Conservation (phyloP, 768 basidiomycete species). For the Boletus bicolor region DNA sequence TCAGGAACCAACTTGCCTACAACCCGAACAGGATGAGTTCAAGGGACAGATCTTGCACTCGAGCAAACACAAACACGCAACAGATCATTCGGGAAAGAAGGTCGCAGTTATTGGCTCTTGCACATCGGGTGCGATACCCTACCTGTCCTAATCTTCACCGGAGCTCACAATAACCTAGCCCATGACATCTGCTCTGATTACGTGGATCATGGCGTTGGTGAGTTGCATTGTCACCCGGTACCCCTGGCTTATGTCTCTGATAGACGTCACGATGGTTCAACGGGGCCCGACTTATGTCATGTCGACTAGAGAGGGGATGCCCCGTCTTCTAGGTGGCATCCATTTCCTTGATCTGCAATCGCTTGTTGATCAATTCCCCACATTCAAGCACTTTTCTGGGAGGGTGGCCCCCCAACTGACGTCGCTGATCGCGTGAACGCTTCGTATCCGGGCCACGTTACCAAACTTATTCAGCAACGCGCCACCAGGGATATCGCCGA, state of each 20-base stretch:
- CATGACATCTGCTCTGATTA: conserved; percentile 52
- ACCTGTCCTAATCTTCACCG: not conserved
- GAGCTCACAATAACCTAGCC: conserved; percentile 24
- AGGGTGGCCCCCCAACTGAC: conserved; percentile 46
- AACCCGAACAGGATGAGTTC: conserved; percentile 46
- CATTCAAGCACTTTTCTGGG: conserved; percentile 37
- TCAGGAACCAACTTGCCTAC: not conserved
- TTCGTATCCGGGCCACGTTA: conserved; percentile 40
- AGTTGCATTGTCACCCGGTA: conserved; percentile 7
- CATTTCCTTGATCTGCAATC: conserved; percentile 13
- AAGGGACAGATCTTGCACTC: conserved; percentile 65
- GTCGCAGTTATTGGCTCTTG: conserved; percentile 67
- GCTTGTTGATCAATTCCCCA: not conserved
- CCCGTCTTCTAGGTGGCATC: conserved; percentile 19
- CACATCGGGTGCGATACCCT: conserved; percentile 48
- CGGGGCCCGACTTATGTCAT: conserved; percentile 54
- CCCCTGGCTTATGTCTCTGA: not conserved
- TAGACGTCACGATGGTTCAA: conserved; percentile 49
- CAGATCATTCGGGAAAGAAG: conserved; percentile 63
- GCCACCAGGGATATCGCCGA: conserved; percentile 45
- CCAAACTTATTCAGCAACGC: conserved; percentile 34
- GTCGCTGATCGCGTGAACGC: conserved; percentile 53
- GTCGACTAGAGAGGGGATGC: conserved; percentile 40
- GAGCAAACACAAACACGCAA: conserved; percentile 48
- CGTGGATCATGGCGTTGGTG: conserved; percentile 44